Base-by-base conservation (phyloP, 352 stramenopile species). In the Phytophthora macrochlamydospora region DNA sequence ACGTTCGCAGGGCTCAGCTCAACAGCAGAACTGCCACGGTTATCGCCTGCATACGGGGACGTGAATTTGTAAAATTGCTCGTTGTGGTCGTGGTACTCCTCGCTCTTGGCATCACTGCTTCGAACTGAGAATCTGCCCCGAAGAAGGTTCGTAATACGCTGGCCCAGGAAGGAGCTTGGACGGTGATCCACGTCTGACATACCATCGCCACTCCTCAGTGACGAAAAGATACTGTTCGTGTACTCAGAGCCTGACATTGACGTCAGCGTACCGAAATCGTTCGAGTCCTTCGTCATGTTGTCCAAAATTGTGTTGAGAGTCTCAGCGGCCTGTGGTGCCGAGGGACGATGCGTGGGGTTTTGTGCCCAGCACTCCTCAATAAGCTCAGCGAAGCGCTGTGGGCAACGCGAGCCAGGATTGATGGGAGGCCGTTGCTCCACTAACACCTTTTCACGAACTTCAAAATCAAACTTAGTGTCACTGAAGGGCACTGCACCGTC, bases 81-180 rank as follows among this genome's bases (percentile, higher is more conserved):
- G 46, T 63, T 65, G 50, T 65, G 49, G 44, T 70, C 62, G 30
- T 81, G 59, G 43, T 72, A 78, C 57, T 76, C 63, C 54, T 77
- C 72, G 24, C 72, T 78, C 68, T 70, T 79, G 14, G 46, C 56
- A 30, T 72, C 79, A 52, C 71, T 86, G 40, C 74, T 85, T 28
- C 60, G 76, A 31, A 56, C 68, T 18, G 73, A 82, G 57, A 86
- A 81, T 24, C 76, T 68, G 14, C 78, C 71, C 7, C 81, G 78
- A 49, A 93, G 84, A 33, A 93, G 67, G 68, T 85, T 91, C 31
- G 82, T 90, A 51, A 93, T 75, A n/a, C 84, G 81, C 50, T 73
- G 56, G 0, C 71, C 74, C 18, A 87, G 60, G 24, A 75, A 45
- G 24, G 71, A 78, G 32, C 76, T 87, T 2, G 79, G 82, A 13